Evolutionary conservation across 2,329 filamentous ascomycete genomes (phyloP).

Genomic region (Aspergillus neoniger): DNA sequence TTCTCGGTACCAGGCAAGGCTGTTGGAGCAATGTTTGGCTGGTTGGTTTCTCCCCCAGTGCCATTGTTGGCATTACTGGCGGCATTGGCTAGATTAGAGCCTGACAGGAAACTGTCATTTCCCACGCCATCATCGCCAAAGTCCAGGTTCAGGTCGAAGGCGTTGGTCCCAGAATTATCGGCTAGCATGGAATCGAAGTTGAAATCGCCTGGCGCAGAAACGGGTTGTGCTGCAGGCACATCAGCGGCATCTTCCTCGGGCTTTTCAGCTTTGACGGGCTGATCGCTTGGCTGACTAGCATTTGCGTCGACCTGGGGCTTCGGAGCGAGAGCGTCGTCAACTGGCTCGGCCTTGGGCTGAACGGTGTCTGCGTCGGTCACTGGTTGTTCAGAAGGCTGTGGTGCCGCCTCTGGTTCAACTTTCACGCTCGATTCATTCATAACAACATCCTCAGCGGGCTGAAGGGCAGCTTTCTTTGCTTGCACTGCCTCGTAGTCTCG

Average conservation of each 20-base stretch:
- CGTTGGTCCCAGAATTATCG: slow-evolving; percentile 33
- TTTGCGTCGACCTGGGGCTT: slow-evolving; percentile 20
- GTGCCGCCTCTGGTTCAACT: slow-evolving; percentile 18
- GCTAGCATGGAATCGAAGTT: slow-evolving; percentile 46
- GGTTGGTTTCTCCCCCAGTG: slow-evolving; percentile 19
- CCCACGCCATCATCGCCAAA: slow-evolving; percentile 43
- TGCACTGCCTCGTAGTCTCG: slow-evolving; percentile 43
- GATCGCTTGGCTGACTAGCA: slow-evolving; percentile 17
- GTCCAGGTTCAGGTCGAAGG: slow-evolving; percentile 44
- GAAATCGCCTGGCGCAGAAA: slow-evolving; percentile 34
- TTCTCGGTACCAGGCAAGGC: slow-evolving; percentile 35
- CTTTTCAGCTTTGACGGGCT: slow-evolving; percentile 28
- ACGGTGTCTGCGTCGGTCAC: slow-evolving; percentile 22
- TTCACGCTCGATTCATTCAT: slow-evolving; percentile 30
- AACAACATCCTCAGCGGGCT: slow-evolving; percentile 30
- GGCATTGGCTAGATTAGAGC: slow-evolving; percentile 31
- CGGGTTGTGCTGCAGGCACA: slow-evolving; percentile 25
- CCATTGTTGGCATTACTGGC: slow-evolving; percentile 19
- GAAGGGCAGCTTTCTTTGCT: slow-evolving; percentile 33
- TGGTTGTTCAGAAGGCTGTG: slow-evolving; percentile 21
- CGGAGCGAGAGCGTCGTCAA: slow-evolving; percentile 13
- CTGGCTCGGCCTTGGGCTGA: slow-evolving; percentile 18
- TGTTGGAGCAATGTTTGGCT: slow-evolving; percentile 26
- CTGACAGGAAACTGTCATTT: slow-evolving; percentile 42
- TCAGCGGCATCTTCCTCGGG: slow-evolving; percentile 17